phyloP scores from a whole-genome alignment of 345 rosid genomes.

The Melaleuca quinquenervia region DNA sequence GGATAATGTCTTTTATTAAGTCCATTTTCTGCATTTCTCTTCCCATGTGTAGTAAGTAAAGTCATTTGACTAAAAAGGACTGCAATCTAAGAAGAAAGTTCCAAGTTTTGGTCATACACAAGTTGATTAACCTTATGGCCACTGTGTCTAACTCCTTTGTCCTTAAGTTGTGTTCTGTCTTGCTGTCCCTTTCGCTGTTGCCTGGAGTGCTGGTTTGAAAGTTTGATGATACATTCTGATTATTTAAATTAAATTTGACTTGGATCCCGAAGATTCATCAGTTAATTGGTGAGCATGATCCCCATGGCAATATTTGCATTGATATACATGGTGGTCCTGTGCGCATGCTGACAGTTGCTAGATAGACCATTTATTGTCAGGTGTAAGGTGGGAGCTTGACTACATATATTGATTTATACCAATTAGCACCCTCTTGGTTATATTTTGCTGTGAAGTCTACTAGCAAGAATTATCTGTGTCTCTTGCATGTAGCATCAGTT shows the following conservation, averaged over 20 bases:
- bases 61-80: not conserved
- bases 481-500: not conserved
- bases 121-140: not conserved
- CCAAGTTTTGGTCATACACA: not conserved
- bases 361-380: not conserved
- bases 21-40: not conserved
- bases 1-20: not conserved
- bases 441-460: not conserved
- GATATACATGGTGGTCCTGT: not conserved
- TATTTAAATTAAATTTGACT: not conserved
- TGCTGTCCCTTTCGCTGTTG: not conserved
- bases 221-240: not conserved
- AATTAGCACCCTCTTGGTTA: not conserved
- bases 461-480: not conserved
- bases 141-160: not conserved
- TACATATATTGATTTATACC: not conserved
- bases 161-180: not conserved
- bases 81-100: not conserved
- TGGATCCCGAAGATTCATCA: not conserved
- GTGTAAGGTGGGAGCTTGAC: not conserved
- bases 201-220: not conserved
- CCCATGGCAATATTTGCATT: not conserved
- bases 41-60: not conserved
- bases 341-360: not conserved
- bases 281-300: not conserved